phyloP scores from a whole-genome alignment of 2,329 filamentous ascomycete species.

The Colletotrichum sp. region DNA sequence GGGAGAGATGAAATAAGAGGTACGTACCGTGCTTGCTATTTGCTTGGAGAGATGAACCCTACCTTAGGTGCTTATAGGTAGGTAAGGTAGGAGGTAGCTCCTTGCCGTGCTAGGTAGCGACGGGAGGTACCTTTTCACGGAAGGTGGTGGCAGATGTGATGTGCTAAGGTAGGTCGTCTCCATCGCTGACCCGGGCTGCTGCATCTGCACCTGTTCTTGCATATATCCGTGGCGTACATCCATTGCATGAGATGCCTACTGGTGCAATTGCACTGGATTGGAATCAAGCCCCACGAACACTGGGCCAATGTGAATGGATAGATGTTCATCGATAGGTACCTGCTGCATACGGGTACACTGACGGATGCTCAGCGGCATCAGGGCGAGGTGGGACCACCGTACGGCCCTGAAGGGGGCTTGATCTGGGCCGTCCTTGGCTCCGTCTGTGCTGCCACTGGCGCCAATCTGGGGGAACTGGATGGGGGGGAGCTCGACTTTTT shows the following conservation, averaged over 20 bases:
- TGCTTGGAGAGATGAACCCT: not conserved
- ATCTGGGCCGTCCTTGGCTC: slow-evolving; percentile 21
- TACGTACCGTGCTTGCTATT: not conserved
- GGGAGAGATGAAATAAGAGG: not conserved
- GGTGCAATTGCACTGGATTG: not conserved
- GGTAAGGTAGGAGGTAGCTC: not conserved
- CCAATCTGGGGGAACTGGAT: slow-evolving; percentile 21
- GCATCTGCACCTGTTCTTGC: not conserved
- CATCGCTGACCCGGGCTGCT: not conserved
- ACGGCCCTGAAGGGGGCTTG: slow-evolving; percentile 10
- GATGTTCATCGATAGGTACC: not conserved
- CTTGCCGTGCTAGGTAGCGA: not conserved
- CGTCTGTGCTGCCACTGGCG: slow-evolving; percentile 21
- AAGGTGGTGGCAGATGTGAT: not conserved
- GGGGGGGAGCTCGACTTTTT: slow-evolving; percentile 11
- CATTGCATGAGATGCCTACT: not conserved
- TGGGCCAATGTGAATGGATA: not conserved
- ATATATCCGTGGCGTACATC: not conserved
- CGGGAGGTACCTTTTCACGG: not conserved
- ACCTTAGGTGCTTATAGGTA: not conserved
- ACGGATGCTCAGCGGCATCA: not conserved
- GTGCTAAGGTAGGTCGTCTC: not conserved
- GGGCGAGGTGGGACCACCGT: slow-evolving; percentile 10
- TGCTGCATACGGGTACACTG: not conserved
- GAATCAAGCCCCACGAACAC: not conserved